Conservation (phyloP, 345 rosid genomes). For the Eucalyptus decipiens region DNA sequence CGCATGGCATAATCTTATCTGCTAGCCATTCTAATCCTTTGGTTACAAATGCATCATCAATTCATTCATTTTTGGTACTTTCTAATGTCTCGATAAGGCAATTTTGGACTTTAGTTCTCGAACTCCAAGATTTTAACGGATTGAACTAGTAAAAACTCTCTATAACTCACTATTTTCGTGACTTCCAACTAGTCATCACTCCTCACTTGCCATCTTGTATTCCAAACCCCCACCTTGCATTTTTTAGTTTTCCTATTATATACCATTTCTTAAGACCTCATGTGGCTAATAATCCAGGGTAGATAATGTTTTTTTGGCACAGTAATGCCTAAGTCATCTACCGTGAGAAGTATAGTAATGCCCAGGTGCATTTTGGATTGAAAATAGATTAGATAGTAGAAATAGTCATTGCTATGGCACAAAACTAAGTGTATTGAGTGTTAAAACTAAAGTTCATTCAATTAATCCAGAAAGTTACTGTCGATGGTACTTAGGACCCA, state of each 20-base stretch:
- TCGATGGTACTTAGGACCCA: background rate
- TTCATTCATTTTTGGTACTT: background rate
- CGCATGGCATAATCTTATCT: background rate
- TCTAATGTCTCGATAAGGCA: background rate
- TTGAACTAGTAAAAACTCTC: background rate
- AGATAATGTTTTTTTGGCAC: background rate
- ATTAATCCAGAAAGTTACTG: background rate
- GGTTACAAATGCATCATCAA: background rate
- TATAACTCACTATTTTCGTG: background rate
- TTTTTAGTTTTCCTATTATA: background rate
- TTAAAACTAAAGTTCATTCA: background rate
- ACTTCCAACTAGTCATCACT: background rate
- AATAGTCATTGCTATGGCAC: background rate
- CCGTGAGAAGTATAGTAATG: background rate
- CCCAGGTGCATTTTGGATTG: background rate
- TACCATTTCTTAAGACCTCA: background rate
- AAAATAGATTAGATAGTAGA: background rate
- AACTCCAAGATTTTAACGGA: background rate
- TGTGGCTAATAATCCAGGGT: background rate
- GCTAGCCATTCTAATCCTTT: background rate
- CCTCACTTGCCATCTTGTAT: background rate
- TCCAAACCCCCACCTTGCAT: background rate
- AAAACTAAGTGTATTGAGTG: background rate
- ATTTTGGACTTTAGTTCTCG: background rate
- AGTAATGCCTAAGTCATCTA: background rate